These are phyloP conservation scores for Pyrenochaeta sp. DNA, from an alignment of 2,329 filamentous ascomycete species.

Conservation along the genomic window DNA sequence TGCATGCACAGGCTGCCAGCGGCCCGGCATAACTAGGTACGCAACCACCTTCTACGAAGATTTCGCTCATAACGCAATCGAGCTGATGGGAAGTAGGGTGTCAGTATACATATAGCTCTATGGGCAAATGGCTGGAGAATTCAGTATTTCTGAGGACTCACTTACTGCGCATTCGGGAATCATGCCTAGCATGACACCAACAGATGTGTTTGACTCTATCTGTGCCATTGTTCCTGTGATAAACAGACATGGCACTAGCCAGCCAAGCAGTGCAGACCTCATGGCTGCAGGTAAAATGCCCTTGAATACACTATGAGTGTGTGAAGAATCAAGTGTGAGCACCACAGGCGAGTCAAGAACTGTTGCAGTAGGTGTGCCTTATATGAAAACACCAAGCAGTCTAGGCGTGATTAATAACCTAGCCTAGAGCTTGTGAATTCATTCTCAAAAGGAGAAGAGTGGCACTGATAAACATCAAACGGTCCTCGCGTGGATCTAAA, in stretches of 20 bases:
- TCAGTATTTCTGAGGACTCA: not conserved
- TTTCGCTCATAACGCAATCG: constrained; percentile 14
- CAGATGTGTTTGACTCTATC: constrained; percentile 7
- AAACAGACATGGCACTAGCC: not conserved
- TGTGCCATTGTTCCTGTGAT: not conserved
- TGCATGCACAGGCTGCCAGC: constrained; percentile 15
- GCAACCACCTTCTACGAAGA: constrained; percentile 15
- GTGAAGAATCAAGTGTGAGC: not conserved
- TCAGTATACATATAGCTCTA: constrained; percentile 2
- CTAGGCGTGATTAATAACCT: not conserved
- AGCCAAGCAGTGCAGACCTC: not conserved
- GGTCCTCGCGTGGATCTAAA: not conserved
- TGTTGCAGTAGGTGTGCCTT: not conserved
- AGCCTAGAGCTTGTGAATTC: not conserved
- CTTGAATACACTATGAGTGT: not conserved
- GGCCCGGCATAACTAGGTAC: constrained; percentile 14
- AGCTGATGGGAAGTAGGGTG: constrained; percentile 3
- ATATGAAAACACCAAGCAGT: not conserved
- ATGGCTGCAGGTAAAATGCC: not conserved
- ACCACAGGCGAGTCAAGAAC: not conserved
- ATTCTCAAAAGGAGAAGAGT: not conserved
- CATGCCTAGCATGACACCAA: constrained; percentile 15
- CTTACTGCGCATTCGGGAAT: constrained; percentile 16
- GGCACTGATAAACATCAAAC: not conserved
- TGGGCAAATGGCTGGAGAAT: not conserved